These are phyloP conservation scores for Trametes sp. DNA, from an alignment of 1,284 basidiomycete genomes.

Conservation along the genomic window DNA sequence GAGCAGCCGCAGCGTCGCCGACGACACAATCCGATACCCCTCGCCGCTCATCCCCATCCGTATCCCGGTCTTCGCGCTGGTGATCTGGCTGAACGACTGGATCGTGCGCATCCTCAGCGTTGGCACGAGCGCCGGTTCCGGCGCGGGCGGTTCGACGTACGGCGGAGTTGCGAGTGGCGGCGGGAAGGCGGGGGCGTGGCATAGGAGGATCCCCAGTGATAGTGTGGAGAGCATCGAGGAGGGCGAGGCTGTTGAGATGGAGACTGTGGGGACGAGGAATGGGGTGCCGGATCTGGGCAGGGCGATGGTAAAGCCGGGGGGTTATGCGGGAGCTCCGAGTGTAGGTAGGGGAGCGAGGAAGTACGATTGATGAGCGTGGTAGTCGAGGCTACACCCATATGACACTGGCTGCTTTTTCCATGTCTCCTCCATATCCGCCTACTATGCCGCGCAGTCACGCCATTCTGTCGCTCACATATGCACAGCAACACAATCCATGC, in stretches of 20 bases:
- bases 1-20: slow-evolving; percentile 31
- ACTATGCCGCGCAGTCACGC: too few relatives aligned
- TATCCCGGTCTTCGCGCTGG: slow-evolving; percentile 73
- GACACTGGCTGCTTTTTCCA: too few relatives aligned
- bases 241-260: slow-evolving; percentile 47
- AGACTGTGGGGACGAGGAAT: slow-evolving; percentile 27
- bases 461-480: too few relatives aligned
- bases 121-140: slow-evolving; percentile 41
- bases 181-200: slow-evolving; percentile 16
- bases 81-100: slow-evolving; percentile 78
- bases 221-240: slow-evolving; percentile 61
- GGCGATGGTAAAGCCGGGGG: slow-evolving; percentile 24
- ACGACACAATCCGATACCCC: slow-evolving; percentile 61
- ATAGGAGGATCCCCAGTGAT: slow-evolving; percentile 46
- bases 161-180: background rate
- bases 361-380: slow-evolving; percentile 29
- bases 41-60: slow-evolving; percentile 82
- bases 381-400: too few relatives aligned
- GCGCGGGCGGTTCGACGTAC: slow-evolving; percentile 3
- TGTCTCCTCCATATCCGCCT: too few relatives aligned
- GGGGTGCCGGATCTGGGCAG: slow-evolving; percentile 20
- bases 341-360: slow-evolving; percentile 32
- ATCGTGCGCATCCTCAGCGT: slow-evolving; percentile 70
- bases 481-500: too few relatives aligned
- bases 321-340: slow-evolving; percentile 1